Evolutionary conservation across 2,329 filamentous ascomycete species (phyloP).

Genomic region (Arthrocladium fulminans): DNA sequence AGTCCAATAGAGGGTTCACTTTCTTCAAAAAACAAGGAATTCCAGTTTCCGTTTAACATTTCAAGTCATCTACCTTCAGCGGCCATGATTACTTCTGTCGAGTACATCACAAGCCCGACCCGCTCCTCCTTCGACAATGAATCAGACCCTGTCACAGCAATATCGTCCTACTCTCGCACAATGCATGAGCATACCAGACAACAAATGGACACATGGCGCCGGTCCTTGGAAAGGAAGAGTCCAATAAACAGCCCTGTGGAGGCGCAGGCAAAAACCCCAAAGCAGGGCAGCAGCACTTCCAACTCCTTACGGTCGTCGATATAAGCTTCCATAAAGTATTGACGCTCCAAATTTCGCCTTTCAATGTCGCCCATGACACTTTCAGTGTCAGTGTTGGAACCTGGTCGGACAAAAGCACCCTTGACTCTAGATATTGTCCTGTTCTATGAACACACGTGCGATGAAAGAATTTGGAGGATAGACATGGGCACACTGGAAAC

Average conservation of each 20-base stretch:
- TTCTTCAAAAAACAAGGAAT: too few relatives aligned
- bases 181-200: slow-evolving; percentile 59
- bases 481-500: too few relatives aligned
- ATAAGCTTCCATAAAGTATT: slow-evolving; percentile 5
- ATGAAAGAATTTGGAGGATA: too few relatives aligned
- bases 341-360: neutral
- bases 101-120: slow-evolving; percentile 17
- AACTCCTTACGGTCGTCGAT: slow-evolving; percentile 19
- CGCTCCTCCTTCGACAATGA: slow-evolving; percentile 16
- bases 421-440: too few relatives aligned
- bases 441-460: too few relatives aligned
- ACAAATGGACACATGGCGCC: slow-evolving; percentile 53
- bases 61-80: neutral
- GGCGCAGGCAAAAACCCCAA: slow-evolving; percentile 13
- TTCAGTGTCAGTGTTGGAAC: neutral
- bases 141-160: slow-evolving; percentile 19
- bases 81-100: slow-evolving; percentile 19
- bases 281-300: slow-evolving; percentile 16
- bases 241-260: slow-evolving; percentile 11
- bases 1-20: too few relatives aligned
- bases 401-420: too few relatives aligned
- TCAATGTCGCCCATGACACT: neutral
- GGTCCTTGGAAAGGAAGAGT: slow-evolving; percentile 34
- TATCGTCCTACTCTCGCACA: slow-evolving; percentile 44
- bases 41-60: too few relatives aligned